Conservation (phyloP, 768 basidiomycete species). For the Crepidotus variabilis region DNA sequence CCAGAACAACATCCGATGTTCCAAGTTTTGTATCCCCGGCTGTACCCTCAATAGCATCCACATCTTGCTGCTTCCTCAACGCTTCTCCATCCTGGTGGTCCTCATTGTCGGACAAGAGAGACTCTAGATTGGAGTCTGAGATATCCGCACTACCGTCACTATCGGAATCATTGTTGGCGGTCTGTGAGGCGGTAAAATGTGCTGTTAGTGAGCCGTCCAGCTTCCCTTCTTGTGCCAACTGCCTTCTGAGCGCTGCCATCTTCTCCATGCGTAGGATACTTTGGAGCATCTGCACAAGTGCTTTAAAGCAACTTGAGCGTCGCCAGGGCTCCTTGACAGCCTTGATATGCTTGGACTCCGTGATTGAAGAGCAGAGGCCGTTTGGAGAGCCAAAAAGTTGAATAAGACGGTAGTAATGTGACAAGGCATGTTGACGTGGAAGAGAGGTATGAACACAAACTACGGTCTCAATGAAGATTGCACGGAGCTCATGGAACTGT, state of each 20-base stretch:
- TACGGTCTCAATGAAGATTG: conserved; percentile 20
- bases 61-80: no score
- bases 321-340: conserved; percentile 30
- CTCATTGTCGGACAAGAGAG: no score
- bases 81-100: no score
- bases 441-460: conserved; percentile 15
- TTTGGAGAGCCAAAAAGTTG: conserved; percentile 19
- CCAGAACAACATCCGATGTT: conserved; percentile 8
- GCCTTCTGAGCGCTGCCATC: conserved; percentile 11
- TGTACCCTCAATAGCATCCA: no score
- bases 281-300: conserved; percentile 24
- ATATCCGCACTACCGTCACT: no score
- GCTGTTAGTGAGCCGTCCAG: conserved; percentile 11
- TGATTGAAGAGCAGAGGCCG: conserved; percentile 22
- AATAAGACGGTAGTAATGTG: conserved; percentile 16
- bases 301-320: conserved; percentile 18
- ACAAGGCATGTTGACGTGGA: conserved; percentile 22
- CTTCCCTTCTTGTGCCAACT: conserved; percentile 3
- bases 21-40: no score
- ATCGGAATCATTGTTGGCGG: not conserved
- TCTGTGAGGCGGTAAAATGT: conserved; percentile 7
- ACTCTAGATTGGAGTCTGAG: no score
- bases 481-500: conserved; percentile 18
- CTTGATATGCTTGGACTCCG: conserved; percentile 24
- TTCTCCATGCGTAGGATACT: conserved; percentile 22